Evolutionary conservation across 2,329 filamentous ascomycete species (phyloP), one percentile per base, ranked within the genome.

Genomic region (Neurospora sp.): DNA sequence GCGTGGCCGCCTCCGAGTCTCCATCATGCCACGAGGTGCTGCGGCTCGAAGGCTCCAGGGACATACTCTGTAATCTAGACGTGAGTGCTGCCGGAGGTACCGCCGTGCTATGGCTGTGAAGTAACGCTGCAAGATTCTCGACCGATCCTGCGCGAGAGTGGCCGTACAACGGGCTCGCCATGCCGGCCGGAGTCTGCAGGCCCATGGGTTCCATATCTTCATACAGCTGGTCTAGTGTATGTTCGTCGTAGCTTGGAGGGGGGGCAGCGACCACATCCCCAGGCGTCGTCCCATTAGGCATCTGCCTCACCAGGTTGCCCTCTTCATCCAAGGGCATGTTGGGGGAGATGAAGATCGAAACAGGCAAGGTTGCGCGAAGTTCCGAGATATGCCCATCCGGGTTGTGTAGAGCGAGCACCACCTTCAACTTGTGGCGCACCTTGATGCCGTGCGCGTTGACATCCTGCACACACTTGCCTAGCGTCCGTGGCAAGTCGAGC

Each of bases 371-470:
- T 66, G 95, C 95, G 68, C 95, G 91, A 68, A 97, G 87, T 89
- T 98, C 95, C 69, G 94, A 97, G 69, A 94, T 86, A 77, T 98
- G 96, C 0, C 94, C 95, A 78, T 99, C 96, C 0, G 96, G 95
- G 76, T 99, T 98, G 80, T 93, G 91, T 46, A 99, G 86, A 66
- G 95, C 92, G 71, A 98, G 90, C 67, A 92, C 93, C 77, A 98
- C 86, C 82, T 95, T 95, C 74, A 98, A 86, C 81, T 97, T 97
- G 80, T 99, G 96, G 69, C 92, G 87, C 68, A 98, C 87, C 80
- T 96, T 97, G 82, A 99, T 96, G 67, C 92, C 92, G 75, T 92
- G 89, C 28, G 91, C 89, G 76, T 97, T 93, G 66, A 96, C 89
- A 76, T 97, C 94, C 79, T 99, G 96, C 67, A 97, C 83, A 81